Evolutionary conservation across 495 filamentous ascomycete species (phyloP), one percentile per base, ranked within the genome.

Genomic region (Cladorrhinum samala): DNA sequence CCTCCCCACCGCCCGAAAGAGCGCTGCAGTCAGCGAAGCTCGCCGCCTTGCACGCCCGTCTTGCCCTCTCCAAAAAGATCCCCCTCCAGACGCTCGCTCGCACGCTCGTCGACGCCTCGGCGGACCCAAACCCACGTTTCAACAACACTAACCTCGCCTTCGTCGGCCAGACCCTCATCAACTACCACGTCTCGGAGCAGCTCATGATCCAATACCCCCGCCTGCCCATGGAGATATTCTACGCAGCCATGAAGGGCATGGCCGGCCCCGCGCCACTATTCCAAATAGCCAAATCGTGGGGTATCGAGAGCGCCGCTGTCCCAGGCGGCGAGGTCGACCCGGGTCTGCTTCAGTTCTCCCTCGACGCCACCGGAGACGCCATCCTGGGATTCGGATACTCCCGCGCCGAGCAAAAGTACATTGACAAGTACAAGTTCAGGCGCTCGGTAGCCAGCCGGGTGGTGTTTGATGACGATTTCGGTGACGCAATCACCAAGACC

Each of bases 261-360:
- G 78, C 82, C 42, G 92, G 93, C 2, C 73, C 78, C 6, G 78
- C 80, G 49, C 78, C 89, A 0, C 79, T 97, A 18, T 70, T 80
- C 21, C 71, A 80, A 1, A 78, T 96, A 54, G 78, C 86, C 0
- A 71, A 75, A 30, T 87, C 91, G 69, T 98, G 93, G 92, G 93
- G 94, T 70, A 81, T 96, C 14, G 92, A 97, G 60, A 61, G 72
- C 36, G 93, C 88, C 14, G 86, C 87, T 7, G 82, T 79, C 30
- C 92, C 93, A 1, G 91, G 90, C 18, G 84, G 80, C 42, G 89
- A 97, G 70, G 92, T 97, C 50, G 91, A 98, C 68, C 87, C 92
- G 1, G 94, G 93, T 9, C 72, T 91, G n/a, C 77, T 98, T 38
- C 94, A 97, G 66, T 93, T 88, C 71, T 76, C 73, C 48, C 69